A percentile compares a stretch with the other conserved stretches of the same genome.
phyloP scores from a whole-genome alignment of 805 yeast species.

The Myxozyma geophila region DNA sequence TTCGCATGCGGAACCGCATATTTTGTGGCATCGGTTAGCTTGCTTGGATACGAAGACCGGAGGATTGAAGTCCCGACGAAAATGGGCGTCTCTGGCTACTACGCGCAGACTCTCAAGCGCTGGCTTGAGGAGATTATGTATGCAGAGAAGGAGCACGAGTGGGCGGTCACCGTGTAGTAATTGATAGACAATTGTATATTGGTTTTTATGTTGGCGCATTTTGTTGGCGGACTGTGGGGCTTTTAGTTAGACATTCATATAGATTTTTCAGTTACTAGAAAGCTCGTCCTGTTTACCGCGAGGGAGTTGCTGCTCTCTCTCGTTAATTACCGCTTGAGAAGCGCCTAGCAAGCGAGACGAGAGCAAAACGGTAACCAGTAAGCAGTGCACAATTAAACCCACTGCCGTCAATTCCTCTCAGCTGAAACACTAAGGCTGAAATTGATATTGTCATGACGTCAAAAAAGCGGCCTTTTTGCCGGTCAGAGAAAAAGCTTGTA shows the following conservation, averaged over 20 bases:
- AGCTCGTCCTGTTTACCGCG: too few relatives aligned
- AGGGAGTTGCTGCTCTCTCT: too few relatives aligned
- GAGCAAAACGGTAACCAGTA: too few relatives aligned
- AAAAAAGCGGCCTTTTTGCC: neutral
- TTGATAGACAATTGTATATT: neutral
- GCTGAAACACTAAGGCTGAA: neutral
- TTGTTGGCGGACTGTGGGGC: neutral
- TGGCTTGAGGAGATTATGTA: slow-evolving; percentile 39
- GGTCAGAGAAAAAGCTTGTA: neutral
- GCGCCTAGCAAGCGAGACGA: too few relatives aligned
- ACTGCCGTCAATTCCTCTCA: too few relatives aligned
- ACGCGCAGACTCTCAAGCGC: slow-evolving; percentile 45
- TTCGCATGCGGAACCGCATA: slow-evolving; percentile 62
- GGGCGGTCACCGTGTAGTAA: slow-evolving; percentile 30
- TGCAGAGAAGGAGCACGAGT: slow-evolving; percentile 39
- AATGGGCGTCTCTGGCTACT: slow-evolving; percentile 48
- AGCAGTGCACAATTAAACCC: too few relatives aligned
- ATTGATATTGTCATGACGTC: neutral
- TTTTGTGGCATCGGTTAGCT: slow-evolving; percentile 55
- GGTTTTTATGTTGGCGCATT: neutral
- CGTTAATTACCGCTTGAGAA: too few relatives aligned
- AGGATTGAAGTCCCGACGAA: slow-evolving; percentile 51
- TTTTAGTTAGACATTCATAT: too few relatives aligned
- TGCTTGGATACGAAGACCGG: slow-evolving; percentile 53
- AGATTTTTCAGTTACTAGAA: too few relatives aligned